Base-by-base conservation (phyloP, 768 basidiomycete species). In the Lactarius trivialis region DNA sequence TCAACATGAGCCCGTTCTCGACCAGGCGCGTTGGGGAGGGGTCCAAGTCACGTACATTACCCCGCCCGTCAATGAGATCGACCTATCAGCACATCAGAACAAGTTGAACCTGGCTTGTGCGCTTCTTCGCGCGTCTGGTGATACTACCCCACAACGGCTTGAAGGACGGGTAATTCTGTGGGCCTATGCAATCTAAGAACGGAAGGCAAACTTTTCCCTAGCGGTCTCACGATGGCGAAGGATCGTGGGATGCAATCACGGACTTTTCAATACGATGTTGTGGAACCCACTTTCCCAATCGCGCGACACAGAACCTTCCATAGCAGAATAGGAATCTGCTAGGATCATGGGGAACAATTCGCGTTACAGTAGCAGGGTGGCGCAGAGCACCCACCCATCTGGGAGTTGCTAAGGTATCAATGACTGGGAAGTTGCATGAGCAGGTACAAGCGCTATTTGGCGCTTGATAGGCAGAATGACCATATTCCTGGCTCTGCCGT, bases 41-140 rank as follows among this genome's bases (percentile, higher is more conserved):
- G 49, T 61, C 21, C 6, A 8, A 4, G 34, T 58, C 62, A 55
- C 54, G 34, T 64, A 60, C 48, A 56, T 50, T 53, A 3, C 62
- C 36, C 53, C 37, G 36, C 26, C 4, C 19, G 58, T 60, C 41
- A 41, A 28, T 14, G n/a, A 50, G 17, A 33, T 41, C 37, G 26
- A 33, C 24, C 30, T 1, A 33, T n/a, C 33, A 21, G 33, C 28
- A 39, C 1, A 28, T 26, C 37, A 50, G 48, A 59, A 55, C 39
- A 55, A 55, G 6, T 32, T 24, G 43, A 28, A 30, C 32, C 15
- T 41, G 34, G 45, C 19, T 55, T 26, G 19, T 12, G 48, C 48
- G 45, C 53, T 51, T 24, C 49, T 28, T 48, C n/a, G 14, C 4
- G 15, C 61, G 24, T 39, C 33, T 30, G 24, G 33, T 19, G 36